A percentile compares a stretch with the other conserved stretches of the same genome.
These are phyloP conservation scores for Cadophora malorum DNA, from an alignment of 2,329 filamentous ascomycete species.

Conservation along the genomic window DNA sequence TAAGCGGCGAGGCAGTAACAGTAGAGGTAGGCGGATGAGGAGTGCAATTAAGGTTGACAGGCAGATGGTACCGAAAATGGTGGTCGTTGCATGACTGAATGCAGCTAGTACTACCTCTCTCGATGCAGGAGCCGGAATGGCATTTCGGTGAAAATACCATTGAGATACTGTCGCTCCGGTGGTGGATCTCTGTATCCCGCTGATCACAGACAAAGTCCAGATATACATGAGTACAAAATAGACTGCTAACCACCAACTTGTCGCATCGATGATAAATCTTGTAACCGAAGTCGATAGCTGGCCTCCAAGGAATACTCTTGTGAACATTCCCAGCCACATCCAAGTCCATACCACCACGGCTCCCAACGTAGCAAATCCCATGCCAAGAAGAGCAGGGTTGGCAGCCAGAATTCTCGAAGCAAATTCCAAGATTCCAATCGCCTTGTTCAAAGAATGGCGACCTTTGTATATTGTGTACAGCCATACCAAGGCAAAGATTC, in stretches of 20 bases:
- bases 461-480: slow-evolving; percentile 82
- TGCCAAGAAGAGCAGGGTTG: slow-evolving; percentile 79
- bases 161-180: slow-evolving; percentile 96
- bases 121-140: slow-evolving; percentile 77
- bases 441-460: slow-evolving; percentile 79
- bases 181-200: slow-evolving; percentile 86
- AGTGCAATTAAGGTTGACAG: slow-evolving; percentile 83
- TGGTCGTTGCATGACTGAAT: slow-evolving; percentile 79
- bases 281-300: slow-evolving; percentile 70
- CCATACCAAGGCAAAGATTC: slow-evolving; percentile 77
- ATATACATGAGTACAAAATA: slow-evolving; percentile 95
- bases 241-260: slow-evolving; percentile 93
- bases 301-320: slow-evolving; percentile 91
- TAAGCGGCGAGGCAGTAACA: slow-evolving; percentile 78
- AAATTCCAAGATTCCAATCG: slow-evolving; percentile 90
- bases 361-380: slow-evolving; percentile 81
- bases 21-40: slow-evolving; percentile 81
- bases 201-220: slow-evolving; percentile 89
- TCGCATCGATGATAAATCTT: slow-evolving; percentile 80
- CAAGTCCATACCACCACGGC: slow-evolving; percentile 89
- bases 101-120: slow-evolving; percentile 84
- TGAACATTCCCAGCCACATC: slow-evolving; percentile 97
- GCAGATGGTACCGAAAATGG: slow-evolving; percentile 91
- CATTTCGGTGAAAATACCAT: slow-evolving; percentile 98
- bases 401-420: slow-evolving; percentile 85